A percentile compares a stretch with the other conserved stretches of the same genome.
Evolutionary conservation across 176 grass and related monocot species (phyloP).

Genomic region (Aegilops sharonensis): DNA sequence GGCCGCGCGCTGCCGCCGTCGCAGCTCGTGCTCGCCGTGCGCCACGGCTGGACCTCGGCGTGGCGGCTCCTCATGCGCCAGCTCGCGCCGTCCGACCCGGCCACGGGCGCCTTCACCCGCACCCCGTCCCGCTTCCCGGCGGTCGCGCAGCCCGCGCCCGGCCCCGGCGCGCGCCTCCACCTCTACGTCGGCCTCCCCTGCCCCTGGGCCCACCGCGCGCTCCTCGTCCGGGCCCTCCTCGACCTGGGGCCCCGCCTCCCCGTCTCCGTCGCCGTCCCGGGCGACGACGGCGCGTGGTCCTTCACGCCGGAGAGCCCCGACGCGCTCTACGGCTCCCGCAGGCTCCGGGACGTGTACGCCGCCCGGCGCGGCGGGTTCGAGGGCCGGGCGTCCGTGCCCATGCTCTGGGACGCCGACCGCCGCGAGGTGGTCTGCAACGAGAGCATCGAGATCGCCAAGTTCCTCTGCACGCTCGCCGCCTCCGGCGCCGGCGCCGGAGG

Average conservation of each 20-base stretch:
- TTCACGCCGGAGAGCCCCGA: conserved; percentile 56
- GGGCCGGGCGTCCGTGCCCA: conserved; percentile 74
- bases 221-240: conserved; percentile 61
- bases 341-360: conserved; percentile 86
- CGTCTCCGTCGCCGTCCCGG: conserved; percentile 64
- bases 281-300: conserved; percentile 72
- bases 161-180: conserved; percentile 43
- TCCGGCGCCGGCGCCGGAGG: background rate
- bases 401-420: conserved; percentile 81
- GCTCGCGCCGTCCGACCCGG: conserved; percentile 61
- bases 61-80: conserved; percentile 93
- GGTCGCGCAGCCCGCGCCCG: conserved; percentile 22
- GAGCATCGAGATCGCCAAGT: conserved; percentile 88
- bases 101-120: conserved; percentile 67
- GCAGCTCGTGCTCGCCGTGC: conserved; percentile 57
- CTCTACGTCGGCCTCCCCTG: conserved; percentile 89
- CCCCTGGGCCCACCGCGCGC: conserved; percentile 86
- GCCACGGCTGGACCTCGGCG: conserved; percentile 42
- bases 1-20: conserved; percentile 55
- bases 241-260: conserved; percentile 50
- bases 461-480: conserved; percentile 50
- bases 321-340: conserved; percentile 54
- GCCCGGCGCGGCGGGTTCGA: conserved; percentile 62
- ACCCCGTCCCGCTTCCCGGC: conserved; percentile 50
- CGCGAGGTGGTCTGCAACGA: conserved; percentile 93